Evolutionary conservation across 116 monocot species (phyloP), one percentile per base, ranked within the genome.

Genomic region (Posidonia oceanica): DNA sequence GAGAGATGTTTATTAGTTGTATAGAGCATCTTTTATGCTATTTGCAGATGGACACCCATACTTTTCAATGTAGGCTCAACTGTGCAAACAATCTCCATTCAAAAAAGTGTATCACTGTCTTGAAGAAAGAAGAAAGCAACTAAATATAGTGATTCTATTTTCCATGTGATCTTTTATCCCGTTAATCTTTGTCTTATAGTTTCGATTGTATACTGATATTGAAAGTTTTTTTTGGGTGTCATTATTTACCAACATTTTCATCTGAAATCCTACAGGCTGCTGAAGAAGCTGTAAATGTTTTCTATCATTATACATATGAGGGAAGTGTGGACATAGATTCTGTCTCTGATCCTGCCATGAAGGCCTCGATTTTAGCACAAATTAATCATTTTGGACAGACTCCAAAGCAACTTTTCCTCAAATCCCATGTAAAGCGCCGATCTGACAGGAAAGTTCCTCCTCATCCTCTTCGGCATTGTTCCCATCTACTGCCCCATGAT

Each of bases 341-440:
- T 56, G 87, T 99, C 15, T 63, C 93, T 4, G 99, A 99, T 48
- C 99, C 90, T 62, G 86, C 93, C 18, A 88, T 99, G 99, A 99
- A 99, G 65, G 93, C 99, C 23, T 99, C 99, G 48, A 99, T 99
- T 53, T 75, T 99, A 18, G 99, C 99, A 13, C 99, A 99, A 72
- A 99, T 99, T 23, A 99, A 99, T 82, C 99, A 99, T 67, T 99
- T 99, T 72, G 99, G 99, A 44, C 99, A 99, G 66, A 99, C 99
- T 14, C 99, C 99, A 39, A 99, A 99, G 72, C 99, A 99, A 57
- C 77, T 99, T 20, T 99, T 99, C 71, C 80, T 68, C 36, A 99
- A 99, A 56, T 81, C 99, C 22, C 99, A 99, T 69, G 84, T 77
- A 16, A 91, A 88, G 67, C 78, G 99, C 8, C 80, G 83, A 39